phyloP scores from a whole-genome alignment of 768 basidiomycete genomes.

The Boletus barrowsii region DNA sequence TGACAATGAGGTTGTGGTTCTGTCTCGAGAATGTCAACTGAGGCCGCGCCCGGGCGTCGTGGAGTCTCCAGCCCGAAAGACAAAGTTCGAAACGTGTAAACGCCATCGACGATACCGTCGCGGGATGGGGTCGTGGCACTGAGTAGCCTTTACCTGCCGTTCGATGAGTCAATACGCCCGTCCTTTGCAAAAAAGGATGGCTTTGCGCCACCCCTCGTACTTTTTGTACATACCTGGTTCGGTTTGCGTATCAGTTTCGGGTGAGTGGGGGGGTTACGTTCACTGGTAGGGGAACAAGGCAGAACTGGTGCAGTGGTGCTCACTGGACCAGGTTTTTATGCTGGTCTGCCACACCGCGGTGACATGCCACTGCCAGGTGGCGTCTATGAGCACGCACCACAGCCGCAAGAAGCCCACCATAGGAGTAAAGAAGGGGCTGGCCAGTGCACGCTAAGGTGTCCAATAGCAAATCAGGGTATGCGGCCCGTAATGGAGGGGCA shows the following conservation, averaged over 20 bases:
- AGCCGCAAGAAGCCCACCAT: conserved; percentile 24
- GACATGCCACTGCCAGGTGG: conserved; percentile 29
- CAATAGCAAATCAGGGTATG: conserved; percentile 8
- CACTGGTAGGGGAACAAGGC: background rate
- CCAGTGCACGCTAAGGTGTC: conserved; percentile 5
- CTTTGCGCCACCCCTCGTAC: background rate
- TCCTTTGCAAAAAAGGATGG: background rate
- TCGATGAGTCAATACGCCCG: background rate
- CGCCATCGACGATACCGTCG: conserved; percentile 10
- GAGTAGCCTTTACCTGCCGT: background rate
- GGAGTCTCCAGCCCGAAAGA: conserved; percentile 20
- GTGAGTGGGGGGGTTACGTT: background rate
- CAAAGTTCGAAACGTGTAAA: conserved; percentile 27
- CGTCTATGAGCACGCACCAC: conserved; percentile 16
- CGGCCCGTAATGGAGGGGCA: background rate
- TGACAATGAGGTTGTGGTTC: conserved; percentile 21
- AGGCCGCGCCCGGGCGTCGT: conserved; percentile 19
- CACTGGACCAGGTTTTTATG: conserved; percentile 18
- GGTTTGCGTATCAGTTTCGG: background rate
- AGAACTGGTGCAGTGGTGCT: conserved; percentile 5
- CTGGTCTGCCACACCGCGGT: conserved; percentile 20
- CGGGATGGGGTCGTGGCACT: background rate
- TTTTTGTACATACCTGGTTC: background rate
- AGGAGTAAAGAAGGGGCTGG: conserved; percentile 11
- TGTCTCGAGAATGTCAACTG: conserved; percentile 22